Conservation (phyloP, 2,329 filamentous ascomycete species). For the Aurifilum marmelostoma region DNA sequence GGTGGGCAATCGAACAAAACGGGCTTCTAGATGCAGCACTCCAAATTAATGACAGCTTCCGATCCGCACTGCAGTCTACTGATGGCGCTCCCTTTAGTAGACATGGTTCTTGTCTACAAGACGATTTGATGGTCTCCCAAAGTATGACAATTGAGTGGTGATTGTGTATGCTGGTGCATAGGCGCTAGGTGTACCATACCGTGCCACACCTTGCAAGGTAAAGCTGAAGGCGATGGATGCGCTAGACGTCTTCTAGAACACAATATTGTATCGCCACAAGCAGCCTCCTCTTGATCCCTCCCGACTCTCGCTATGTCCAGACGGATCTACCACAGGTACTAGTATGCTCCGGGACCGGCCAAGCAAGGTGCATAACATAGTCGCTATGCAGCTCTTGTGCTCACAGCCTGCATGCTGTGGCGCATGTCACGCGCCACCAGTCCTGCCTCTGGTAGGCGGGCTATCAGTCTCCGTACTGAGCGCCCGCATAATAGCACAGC, state of each 20-base stretch:
- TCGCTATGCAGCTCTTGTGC: not conserved
- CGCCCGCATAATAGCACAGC: not conserved
- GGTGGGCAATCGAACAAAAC: too few relatives aligned
- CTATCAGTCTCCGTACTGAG: not conserved
- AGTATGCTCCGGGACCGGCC: not conserved
- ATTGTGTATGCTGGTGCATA: not conserved
- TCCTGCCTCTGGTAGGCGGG: slow-evolving; percentile 4
- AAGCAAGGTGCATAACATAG: not conserved
- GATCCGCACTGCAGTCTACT: not conserved
- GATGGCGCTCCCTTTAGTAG: not conserved
- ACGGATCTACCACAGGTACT: not conserved
- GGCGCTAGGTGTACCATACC: not conserved
- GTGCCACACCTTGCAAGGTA: not conserved
- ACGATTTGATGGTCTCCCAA: not conserved
- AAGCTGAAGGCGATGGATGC: not conserved
- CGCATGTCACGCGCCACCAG: not conserved
- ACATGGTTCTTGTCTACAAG: not conserved
- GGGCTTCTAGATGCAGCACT: not conserved
- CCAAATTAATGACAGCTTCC: not conserved
- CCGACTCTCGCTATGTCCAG: not conserved
- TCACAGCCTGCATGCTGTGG: not conserved
- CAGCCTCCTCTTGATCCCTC: not conserved
- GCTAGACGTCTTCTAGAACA: slow-evolving; percentile 23
- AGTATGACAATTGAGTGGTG: not conserved
- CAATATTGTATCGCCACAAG: slow-evolving; percentile 6